Evolutionary conservation across 768 basidiomycete genomes (phyloP).

Genomic region (Pisolithus marmoratus): DNA sequence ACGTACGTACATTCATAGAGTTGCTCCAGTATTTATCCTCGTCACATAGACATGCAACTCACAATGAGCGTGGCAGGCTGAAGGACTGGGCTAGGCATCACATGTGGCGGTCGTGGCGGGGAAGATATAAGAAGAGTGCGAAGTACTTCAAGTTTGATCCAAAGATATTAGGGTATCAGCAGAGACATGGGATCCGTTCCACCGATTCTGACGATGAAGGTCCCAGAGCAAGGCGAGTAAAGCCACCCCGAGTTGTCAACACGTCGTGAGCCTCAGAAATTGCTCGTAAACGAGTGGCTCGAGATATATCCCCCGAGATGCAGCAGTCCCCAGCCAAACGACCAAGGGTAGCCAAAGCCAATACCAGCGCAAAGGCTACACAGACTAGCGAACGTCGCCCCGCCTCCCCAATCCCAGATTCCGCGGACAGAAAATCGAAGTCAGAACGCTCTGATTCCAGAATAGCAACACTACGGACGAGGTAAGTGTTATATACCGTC

Average conservation of each 20-base stretch:
- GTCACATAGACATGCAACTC: background rate
- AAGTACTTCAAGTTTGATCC: constrained; percentile 36
- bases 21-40: background rate
- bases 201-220: background rate
- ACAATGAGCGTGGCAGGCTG: constrained; percentile 24
- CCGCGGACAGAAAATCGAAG: background rate
- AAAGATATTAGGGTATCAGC: constrained; percentile 36
- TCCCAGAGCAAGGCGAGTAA: background rate
- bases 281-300: background rate
- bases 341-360: background rate
- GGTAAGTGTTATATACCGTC: no score
- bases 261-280: background rate
- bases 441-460: no score
- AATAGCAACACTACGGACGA: no score
- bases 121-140: constrained; percentile 47
- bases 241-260: background rate
- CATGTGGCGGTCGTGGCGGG: constrained; percentile 59
- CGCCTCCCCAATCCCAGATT: background rate
- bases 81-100: constrained; percentile 43
- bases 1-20: constrained; percentile 33
- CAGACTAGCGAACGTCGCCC: background rate
- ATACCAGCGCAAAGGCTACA: background rate
- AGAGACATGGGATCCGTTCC: constrained; percentile 16
- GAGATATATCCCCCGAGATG: background rate
- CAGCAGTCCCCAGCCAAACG: background rate